These are phyloP conservation scores for Globisporangium sylvaticum DNA, from an alignment of 352 stramenopile species.

Conservation along the genomic window DNA sequence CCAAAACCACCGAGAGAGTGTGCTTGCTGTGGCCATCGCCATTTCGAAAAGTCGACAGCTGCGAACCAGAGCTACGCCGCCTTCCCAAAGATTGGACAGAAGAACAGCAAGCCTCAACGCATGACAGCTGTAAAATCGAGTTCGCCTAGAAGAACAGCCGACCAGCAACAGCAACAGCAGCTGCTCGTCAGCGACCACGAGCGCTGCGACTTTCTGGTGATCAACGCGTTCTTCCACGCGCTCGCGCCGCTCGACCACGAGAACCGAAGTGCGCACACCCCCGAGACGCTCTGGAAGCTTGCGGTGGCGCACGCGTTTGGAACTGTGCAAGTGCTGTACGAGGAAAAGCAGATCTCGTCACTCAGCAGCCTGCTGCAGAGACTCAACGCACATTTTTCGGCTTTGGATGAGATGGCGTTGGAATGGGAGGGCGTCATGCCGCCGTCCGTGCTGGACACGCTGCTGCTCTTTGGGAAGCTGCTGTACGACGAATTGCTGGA, in stretches of 20 bases:
- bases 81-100: conserved; percentile 1
- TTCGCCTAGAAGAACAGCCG: not conserved
- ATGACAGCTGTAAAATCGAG: no score
- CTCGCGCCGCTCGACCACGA: conserved; percentile 36
- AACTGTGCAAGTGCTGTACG: conserved; percentile 28
- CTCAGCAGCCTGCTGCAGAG: conserved; percentile 24
- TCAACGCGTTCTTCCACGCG: conserved; percentile 49
- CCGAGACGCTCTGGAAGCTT: conserved; percentile 36
- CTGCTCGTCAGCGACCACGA: conserved; percentile 14
- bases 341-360: conserved; percentile 21
- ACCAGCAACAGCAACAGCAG: not conserved
- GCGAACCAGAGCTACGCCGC: conserved; percentile 2
- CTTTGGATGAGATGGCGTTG: not conserved
- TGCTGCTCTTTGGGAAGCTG: conserved; percentile 26
- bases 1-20: conserved; percentile 12
- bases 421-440: conserved; percentile 17
- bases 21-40: conserved; percentile 28
- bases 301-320: conserved; percentile 29
- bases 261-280: conserved; percentile 19
- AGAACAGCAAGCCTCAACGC: no score
- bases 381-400: not conserved
- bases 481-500: conserved; percentile 19
- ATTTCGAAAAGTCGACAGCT: conserved; percentile 29
- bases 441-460: conserved; percentile 17
- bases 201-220: conserved; percentile 40